Conservation (phyloP, 2,329 filamentous ascomycete species). For the Hymenoscyphus fraxineus region DNA sequence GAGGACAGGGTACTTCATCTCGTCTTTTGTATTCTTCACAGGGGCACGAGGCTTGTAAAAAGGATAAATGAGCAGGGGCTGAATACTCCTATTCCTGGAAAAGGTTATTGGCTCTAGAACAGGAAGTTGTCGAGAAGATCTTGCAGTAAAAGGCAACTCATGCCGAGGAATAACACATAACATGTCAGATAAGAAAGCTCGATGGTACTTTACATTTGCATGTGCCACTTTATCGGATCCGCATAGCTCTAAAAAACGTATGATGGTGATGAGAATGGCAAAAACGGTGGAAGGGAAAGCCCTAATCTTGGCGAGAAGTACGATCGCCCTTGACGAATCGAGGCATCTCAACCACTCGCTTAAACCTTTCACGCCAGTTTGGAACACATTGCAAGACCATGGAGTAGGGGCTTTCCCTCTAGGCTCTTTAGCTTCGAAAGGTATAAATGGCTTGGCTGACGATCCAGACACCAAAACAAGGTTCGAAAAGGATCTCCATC, state of each 20-base stretch:
- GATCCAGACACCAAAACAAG: background rate
- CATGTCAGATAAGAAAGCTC: constrained; percentile 1
- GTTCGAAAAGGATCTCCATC: background rate
- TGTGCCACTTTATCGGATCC: background rate
- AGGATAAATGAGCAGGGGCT: background rate
- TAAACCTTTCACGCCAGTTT: too few relatives aligned
- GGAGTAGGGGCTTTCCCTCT: too few relatives aligned
- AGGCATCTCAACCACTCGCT: too few relatives aligned
- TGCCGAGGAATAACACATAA: background rate
- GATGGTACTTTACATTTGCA: background rate
- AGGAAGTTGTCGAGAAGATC: constrained; percentile 4
- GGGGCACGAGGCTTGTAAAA: background rate
- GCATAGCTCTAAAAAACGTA: background rate
- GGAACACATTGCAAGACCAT: too few relatives aligned
- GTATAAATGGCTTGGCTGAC: constrained; percentile 1
- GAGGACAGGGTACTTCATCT: constrained; percentile 1
- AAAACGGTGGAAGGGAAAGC: too few relatives aligned
- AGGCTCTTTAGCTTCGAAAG: background rate
- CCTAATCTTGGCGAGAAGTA: too few relatives aligned
- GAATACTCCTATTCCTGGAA: background rate
- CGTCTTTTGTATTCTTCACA: constrained; percentile 6
- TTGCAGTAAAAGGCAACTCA: background rate
- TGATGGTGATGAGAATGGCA: background rate
- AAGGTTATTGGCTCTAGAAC: background rate
- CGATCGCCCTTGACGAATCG: too few relatives aligned